Conservation (phyloP, 768 basidiomycete species). For the Gloeopeniophorella convolvens region DNA sequence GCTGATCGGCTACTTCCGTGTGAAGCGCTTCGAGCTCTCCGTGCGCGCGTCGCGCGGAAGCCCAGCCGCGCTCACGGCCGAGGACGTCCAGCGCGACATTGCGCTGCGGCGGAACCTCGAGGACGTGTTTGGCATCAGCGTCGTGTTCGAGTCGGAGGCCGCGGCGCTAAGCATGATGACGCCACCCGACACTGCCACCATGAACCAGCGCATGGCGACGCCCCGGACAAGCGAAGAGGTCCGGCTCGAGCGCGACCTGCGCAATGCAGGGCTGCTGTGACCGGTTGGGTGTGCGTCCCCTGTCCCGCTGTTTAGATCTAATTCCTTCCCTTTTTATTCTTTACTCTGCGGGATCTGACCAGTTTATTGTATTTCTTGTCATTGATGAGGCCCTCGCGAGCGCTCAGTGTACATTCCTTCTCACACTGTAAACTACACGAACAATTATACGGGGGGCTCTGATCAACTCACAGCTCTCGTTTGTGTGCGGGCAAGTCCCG, state of each 20-base stretch:
- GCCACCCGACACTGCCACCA: not conserved
- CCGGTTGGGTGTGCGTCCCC: not conserved
- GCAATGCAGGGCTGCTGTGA: slow-evolving; percentile 18
- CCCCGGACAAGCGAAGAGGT: slow-evolving; percentile 3
- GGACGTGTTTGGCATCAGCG: slow-evolving; percentile 16
- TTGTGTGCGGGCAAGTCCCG: too few species aligned
- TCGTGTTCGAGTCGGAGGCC: not conserved
- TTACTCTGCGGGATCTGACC: not conserved
- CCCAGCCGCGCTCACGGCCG: not conserved
- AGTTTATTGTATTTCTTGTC: not conserved
- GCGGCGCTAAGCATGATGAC: not conserved
- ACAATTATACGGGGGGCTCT: not conserved
- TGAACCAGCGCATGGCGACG: not conserved
- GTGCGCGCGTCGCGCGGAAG: slow-evolving; percentile 39
- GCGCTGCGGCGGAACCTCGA: slow-evolving; percentile 15
- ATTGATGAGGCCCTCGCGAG: not conserved
- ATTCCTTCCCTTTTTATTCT: not conserved
- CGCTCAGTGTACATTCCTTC: not conserved
- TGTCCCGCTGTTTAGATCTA: not conserved
- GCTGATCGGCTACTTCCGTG: slow-evolving; percentile 72
- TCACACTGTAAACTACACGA: slow-evolving; percentile 3
- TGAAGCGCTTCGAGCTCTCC: slow-evolving; percentile 78
- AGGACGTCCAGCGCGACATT: slow-evolving; percentile 10
- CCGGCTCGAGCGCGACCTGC: slow-evolving; percentile 16
- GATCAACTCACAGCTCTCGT: not conserved